phyloP scores from a whole-genome alignment of 2,329 filamentous ascomycete genomes.

The Fusarium albidum region DNA sequence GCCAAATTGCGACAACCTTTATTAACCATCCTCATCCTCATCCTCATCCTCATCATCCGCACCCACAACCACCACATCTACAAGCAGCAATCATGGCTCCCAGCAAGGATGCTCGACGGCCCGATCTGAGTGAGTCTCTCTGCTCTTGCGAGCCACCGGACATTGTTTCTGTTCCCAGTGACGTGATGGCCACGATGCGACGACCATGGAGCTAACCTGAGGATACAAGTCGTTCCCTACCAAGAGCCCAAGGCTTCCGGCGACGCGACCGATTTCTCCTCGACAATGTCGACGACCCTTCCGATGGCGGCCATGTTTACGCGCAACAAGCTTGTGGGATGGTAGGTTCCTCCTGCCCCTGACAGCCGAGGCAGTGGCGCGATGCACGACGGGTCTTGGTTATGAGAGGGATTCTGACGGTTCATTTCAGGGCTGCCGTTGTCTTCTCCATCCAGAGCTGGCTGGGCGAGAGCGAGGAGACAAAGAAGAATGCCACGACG shows the following conservation, averaged over 20 bases:
- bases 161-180: too few relatives aligned
- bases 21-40: constrained; percentile 20
- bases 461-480: constrained; percentile 77
- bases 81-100: constrained; percentile 50
- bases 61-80: too few relatives aligned
- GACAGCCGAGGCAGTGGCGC: constrained; percentile 1
- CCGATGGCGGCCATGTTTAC: constrained; percentile 85
- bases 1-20: constrained; percentile 34
- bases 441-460: constrained; percentile 79
- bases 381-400: neutral
- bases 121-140: constrained; percentile 52
- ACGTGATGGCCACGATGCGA: constrained; percentile 10
- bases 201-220: constrained; percentile 18
- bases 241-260: constrained; percentile 75
- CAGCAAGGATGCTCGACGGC: constrained; percentile 54
- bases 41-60: constrained; percentile 13
- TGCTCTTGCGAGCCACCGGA: neutral
- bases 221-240: constrained; percentile 84
- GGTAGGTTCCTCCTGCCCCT: constrained; percentile 52
- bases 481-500: constrained; percentile 70
- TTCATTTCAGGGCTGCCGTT: constrained; percentile 69
- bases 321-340: constrained; percentile 83
- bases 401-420: constrained; percentile 13
- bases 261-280: constrained; percentile 73
- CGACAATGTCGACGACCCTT: constrained; percentile 77